Base-by-base conservation (phyloP, 2,329 filamentous ascomycete species). In the Colletotrichum cordylinicola region DNA sequence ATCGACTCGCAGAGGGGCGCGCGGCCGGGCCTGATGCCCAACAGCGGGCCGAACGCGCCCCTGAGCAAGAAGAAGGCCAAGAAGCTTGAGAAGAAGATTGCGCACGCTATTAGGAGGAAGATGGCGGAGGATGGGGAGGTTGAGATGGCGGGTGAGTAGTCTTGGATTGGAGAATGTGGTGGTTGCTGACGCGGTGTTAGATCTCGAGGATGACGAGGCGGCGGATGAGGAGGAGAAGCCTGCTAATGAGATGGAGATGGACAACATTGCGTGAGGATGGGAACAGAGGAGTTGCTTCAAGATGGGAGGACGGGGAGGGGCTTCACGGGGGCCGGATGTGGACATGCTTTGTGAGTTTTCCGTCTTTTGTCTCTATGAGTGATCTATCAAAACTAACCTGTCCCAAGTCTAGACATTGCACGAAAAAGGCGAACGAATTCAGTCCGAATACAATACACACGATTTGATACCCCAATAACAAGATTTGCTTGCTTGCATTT, bases 11-110 rank as follows among this genome's bases (percentile, higher is more conserved):
- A 80, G 65, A 87, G 89, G 58, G 90, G 90, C 56, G 90, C 90
- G 4, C 83, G 90, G 4, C 82, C 87, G 0, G 90, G 90, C 0
- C 82, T 92, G 48, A 80, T 91, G 74, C 90, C 90, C 0, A 91
- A 85, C 16, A 91, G 89, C 83, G 90, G 90, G 0, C 90, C 90
- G 0, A 85, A 88, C 39, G 84, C 83, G 2, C 84, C 86, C 24
- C 64, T 91, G 39, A 91, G 90, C 83, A 83, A 83, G 64, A 92
- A 92, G 88, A 89, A 88, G 86, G 83, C 85, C 81, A 85, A 87
- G 77, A 92, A 91, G 87, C 72, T 91, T 48, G 88, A 91, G 81
- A 87, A 88, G 85, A 86, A 88, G 83, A 80, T 90, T 82, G 86
- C 84, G 3, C 85, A 91, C 78, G 90, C 89, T 21, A 72, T 91